Evolutionary conservation across 2,329 filamentous ascomycete species (phyloP), one percentile per base, ranked within the genome.

Genomic region (Xylariaceae sp.): DNA sequence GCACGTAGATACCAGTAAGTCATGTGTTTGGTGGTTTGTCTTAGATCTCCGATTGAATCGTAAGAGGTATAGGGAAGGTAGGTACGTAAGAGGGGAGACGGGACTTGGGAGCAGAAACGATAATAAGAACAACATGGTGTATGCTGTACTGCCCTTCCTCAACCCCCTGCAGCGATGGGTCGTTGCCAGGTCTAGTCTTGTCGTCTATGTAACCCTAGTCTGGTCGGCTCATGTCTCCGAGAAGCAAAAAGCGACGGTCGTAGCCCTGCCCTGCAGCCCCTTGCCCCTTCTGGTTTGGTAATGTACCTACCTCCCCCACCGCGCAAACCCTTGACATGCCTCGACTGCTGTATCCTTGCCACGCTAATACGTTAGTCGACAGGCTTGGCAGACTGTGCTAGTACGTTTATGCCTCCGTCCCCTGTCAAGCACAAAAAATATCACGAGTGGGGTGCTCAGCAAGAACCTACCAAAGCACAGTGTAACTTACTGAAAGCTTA

Each of bases 141-240:
- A 21, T 21, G 13, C 26, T 9, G 26, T 36, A 44, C 39, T 30
- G 36, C 15, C 35, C 34, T 31, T 14, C 31, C 34, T 18, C 5
- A 5, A 28, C 9, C 8, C 26, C 21, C 21, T 11, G 8, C 26
- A n/a, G n/a, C n/a, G n/a, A n/a, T 28, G 26, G 26, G 9, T 28
- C 7, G 5, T 28, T 8, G 40, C 44, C 41, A 36, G 38, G 39
- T 39, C 46, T 41, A 41, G 44, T 44, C 21, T 24, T 11, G 21
- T 24, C 21, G 21, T 24, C 21, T n/a, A n/a, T n/a, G n/a, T n/a
- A n/a, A n/a, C n/a, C n/a, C n/a, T 24, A 24, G 21, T 24, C 31
- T 38, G 15, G 46, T 48, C 46, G 46, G 46, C 38, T 49, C 46
- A 38, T 9, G 38, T 40, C 46, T 49, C 46, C 46, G 46, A 47